Base-by-base conservation (phyloP, 768 basidiomycete genomes). In the Coprinellus aureogranulatus region DNA sequence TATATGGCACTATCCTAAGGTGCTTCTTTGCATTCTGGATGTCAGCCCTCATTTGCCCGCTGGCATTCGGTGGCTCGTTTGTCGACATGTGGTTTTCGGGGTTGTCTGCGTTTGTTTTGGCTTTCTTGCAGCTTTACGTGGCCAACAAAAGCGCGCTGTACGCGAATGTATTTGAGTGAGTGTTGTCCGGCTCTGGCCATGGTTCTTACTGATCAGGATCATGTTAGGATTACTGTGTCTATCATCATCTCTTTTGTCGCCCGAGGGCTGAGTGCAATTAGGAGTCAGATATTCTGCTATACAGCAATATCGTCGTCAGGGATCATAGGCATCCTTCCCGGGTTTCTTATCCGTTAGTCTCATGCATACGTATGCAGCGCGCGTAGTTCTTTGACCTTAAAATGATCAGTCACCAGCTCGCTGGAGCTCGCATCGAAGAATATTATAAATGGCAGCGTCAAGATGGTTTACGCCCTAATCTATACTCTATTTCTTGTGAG, bases 121-220 rank as follows among this genome's bases (percentile, higher is more conserved):
- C 82, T 47, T 78, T 82, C 64, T 77, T 94, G 59, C 90, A 93
- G 63, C 82, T 92, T 28, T 78, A 76, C 52, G 84, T 91, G 16
- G 91, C 89, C 16, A 76, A 81, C 41, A 89, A 88, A 70, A 92
- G 87, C 65, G 77, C 86, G 0, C 77, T 94, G 67, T 94, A 93
- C 68, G 89, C 91, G 47, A 94, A 92, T 64, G 91, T 95, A 52
- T 95, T 94, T 62, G 94, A 96, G 94, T 94, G 66, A 70, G 88
- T 76, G 41, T 54, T 31, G 25, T 28, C 54, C 53, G 39, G 30
- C 23, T 30, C 40, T 28, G 12, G 20, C 54, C 18, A 2, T 40
- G 5, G 30, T 39, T 53, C 44, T 61, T 18, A 52, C 31, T 26
- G 18, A 28, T 53, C 39, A 14, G 34, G 14, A 28, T 53, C 39